Evolutionary conservation across 352 stramenopile species (phyloP).

Genomic region (Globisporangium paddicum): DNA sequence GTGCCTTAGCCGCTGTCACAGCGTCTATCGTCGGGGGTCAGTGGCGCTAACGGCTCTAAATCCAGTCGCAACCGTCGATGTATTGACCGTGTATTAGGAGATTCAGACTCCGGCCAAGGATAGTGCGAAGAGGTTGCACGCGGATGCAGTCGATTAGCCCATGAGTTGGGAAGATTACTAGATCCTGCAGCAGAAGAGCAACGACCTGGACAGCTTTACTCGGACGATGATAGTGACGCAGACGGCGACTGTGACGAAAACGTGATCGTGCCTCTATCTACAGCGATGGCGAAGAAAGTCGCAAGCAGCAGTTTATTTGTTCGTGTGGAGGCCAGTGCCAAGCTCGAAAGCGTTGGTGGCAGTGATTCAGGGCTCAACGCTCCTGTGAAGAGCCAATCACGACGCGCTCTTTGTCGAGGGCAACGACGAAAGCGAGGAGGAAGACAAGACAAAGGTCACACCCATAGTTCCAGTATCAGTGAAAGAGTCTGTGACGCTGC

Average conservation of each 20-base stretch:
- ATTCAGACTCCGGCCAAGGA: conserved; percentile 27
- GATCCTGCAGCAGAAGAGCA: conserved; percentile 44
- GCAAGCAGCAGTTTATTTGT: conserved; percentile 75
- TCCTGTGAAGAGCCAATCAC: neutral
- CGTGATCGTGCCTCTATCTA: conserved; percentile 42
- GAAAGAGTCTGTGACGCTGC: neutral
- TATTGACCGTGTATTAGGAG: conserved; percentile 84
- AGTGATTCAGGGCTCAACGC: neutral
- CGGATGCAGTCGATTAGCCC: conserved; percentile 26
- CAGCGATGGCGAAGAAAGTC: conserved; percentile 27
- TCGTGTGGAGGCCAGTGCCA: conserved; percentile 13
- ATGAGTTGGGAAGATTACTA: conserved; percentile 78
- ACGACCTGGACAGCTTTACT: conserved; percentile 75
- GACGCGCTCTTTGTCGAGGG: conserved; percentile 2
- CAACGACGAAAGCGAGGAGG: neutral
- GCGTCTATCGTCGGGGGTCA: conserved; percentile 11
- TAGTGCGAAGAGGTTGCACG: conserved; percentile 1
- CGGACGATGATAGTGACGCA: conserved; percentile 61
- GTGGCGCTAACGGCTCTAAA: conserved; percentile 31
- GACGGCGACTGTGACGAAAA: conserved; percentile 37
- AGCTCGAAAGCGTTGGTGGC: neutral
- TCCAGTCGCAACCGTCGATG: conserved; percentile 80
- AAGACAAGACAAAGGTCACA: neutral
- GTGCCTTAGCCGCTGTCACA: conserved; percentile 20
- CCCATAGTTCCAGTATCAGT: neutral